Conservation (phyloP, 164 flowering plant species). For the Chimonanthus salicifolius region DNA sequence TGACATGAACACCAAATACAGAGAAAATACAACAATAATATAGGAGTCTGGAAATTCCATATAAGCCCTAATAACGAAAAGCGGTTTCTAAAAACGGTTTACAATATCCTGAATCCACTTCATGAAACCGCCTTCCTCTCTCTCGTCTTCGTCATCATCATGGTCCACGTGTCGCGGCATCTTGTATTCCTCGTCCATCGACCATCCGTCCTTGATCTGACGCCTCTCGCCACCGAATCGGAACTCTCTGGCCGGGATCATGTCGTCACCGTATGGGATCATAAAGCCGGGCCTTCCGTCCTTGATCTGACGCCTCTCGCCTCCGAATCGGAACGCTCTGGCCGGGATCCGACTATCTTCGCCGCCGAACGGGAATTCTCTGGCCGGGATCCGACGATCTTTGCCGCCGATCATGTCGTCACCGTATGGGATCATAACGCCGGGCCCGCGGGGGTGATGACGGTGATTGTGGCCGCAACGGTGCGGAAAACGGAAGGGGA, state of each 20-base stretch:
- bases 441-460: conserved; percentile 1
- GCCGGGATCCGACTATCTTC: conserved; percentile 14
- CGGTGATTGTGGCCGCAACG: conserved; percentile 20
- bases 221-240: neutral
- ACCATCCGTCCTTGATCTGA: no score
- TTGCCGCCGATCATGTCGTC: conserved; percentile 35
- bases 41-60: neutral
- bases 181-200: neutral
- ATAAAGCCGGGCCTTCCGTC: neutral
- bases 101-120: conserved; percentile 32
- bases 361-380: neutral
- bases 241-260: conserved; percentile 19
- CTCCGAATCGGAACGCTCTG: neutral
- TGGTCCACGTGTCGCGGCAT: neutral
- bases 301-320: no score
- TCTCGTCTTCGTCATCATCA: conserved; percentile 4
- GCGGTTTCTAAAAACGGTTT: conserved; percentile 15
- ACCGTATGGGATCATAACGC: conserved; percentile 21
- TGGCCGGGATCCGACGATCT: conserved; percentile 15
- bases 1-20: neutral
- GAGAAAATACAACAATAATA: neutral
- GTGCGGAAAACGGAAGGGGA: conserved; percentile 23
- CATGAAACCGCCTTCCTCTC: conserved; percentile 26
- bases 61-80: neutral
- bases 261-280: conserved; percentile 36